A percentile compares a stretch with the other conserved stretches of the same genome.
phyloP scores from a whole-genome alignment of 805 yeast species.

The Dipodascopsis uninucleata region DNA sequence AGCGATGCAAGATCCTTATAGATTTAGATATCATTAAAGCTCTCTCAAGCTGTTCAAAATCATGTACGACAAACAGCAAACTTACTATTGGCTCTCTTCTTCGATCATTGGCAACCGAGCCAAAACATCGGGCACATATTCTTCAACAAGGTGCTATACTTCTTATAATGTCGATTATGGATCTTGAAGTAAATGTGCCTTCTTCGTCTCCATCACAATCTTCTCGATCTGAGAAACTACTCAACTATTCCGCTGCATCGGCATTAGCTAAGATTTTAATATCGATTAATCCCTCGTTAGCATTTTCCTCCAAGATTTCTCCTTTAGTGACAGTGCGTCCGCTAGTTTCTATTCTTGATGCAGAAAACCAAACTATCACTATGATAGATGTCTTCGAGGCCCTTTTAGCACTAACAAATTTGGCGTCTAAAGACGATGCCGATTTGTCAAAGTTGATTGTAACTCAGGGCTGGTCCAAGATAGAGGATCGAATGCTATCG shows the following conservation, averaged over 20 bases:
- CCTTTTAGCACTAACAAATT: conserved; percentile 63
- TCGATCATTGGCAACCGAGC: conserved; percentile 34
- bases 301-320: conserved; percentile 36
- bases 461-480: conserved; percentile 44
- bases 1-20: conserved; percentile 31
- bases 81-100: conserved; percentile 32
- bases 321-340: conserved; percentile 35
- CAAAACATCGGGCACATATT: conserved; percentile 30
- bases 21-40: conserved; percentile 29
- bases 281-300: conserved; percentile 36
- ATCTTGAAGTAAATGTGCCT: conserved; percentile 32
- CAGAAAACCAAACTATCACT: conserved; percentile 30
- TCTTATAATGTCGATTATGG: conserved; percentile 17
- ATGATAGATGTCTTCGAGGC: conserved; percentile 49
- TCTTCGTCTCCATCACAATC: conserved; percentile 2
- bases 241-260: conserved; percentile 29
- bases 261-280: conserved; percentile 39
- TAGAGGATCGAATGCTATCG: conserved; percentile 46
- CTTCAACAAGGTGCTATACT: conserved; percentile 39
- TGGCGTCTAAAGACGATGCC: conserved; percentile 49
- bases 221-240: conserved; percentile 7
- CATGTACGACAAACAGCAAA: conserved; percentile 29
- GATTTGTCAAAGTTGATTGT: conserved; percentile 41
- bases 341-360: conserved; percentile 32
- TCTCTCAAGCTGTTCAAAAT: conserved; percentile 23